phyloP scores from a whole-genome alignment of 2,329 filamentous ascomycete species.

The Ampelomyces quisqualis region DNA sequence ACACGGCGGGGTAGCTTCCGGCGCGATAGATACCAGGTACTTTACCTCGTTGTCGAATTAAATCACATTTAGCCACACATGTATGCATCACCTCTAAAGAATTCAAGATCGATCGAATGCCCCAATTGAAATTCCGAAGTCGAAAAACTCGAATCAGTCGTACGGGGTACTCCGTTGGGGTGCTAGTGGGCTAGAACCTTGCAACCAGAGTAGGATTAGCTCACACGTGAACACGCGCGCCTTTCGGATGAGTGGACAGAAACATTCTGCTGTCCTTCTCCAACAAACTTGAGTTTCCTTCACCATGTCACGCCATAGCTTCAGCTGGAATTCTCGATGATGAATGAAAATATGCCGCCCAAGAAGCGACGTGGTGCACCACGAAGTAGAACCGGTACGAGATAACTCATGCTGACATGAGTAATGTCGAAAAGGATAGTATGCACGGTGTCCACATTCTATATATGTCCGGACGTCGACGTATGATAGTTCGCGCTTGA shows the following conservation, averaged over 20 bases:
- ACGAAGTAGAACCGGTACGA: slow-evolving; percentile 29
- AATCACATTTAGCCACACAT: too few species aligned
- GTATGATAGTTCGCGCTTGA: too few species aligned
- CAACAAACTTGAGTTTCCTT: too few species aligned
- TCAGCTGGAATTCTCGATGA: slow-evolving; percentile 1
- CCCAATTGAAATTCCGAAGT: not conserved
- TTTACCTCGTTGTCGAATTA: too few species aligned
- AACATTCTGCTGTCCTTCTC: too few species aligned
- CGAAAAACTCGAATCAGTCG: not conserved
- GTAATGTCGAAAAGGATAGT: slow-evolving; percentile 20
- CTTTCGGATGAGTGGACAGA: too few species aligned
- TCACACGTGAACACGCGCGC: not conserved
- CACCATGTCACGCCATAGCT: too few species aligned
- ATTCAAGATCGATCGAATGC: too few species aligned
- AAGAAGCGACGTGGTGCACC: slow-evolving; percentile 31
- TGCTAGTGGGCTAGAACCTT: not conserved
- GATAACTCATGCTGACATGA: not conserved
- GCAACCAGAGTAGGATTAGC: not conserved
- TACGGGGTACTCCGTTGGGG: not conserved
- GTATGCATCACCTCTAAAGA: not conserved
- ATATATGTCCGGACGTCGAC: too few species aligned
- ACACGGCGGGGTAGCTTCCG: slow-evolving; percentile 1
- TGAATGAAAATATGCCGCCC: slow-evolving; percentile 1
- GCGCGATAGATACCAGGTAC: not conserved
- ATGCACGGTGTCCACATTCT: slow-evolving; percentile 15